Base-by-base conservation (phyloP, 305 asterid genomes). In the Withania somnifera region DNA sequence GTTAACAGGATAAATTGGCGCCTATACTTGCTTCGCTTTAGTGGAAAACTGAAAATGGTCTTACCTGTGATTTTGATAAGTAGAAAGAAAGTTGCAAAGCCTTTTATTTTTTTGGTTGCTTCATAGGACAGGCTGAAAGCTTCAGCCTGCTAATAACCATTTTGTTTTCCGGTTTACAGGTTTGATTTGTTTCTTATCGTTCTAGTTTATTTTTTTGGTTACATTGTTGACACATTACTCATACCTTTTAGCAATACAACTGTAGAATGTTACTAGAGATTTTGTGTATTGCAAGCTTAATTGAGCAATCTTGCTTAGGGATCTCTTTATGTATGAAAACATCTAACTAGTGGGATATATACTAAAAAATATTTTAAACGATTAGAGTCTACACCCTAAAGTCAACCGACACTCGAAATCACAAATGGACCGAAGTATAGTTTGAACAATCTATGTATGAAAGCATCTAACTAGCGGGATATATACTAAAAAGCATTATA, bases 21-120 rank as follows among this genome's bases (percentile, higher is more conserved):
- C 90, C 90, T 94, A 87, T 38, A 94, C 97, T 40, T 93, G 96
- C 90, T 90, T 91, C 88, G 97, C 95, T 94, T 92, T 68, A 5
- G 2, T 68, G 19, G 34, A 38, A 20, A 19, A 38, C 32, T 38
- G 54, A 38, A 68, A 68, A 19, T 40, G 54, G 19, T 68, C 54
- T 20, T 5, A 2, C 32, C 19, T 68, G 0, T 5, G 52, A 73
- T 28, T 73, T 73, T 15, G 60, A 47, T 73, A 47, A 9, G 32
- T 26, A 75, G 79, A 75, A 50, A 50, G 61, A 24, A 61, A 47
- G 40, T 73, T 1, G 79, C 40, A 7, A 26, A 3, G 20, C n/a
- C n/a, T 28, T 61, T 28, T 52, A 6, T 61, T 26, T 1, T 61
- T 42, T 40, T 68, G 24, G 4, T 88, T 71, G 32, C 36, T 71